A percentile compares a stretch with the other conserved stretches of the same genome.
Evolutionary conservation across 2,329 filamentous ascomycete species (phyloP).

Genomic region (Aschersonia sp.): DNA sequence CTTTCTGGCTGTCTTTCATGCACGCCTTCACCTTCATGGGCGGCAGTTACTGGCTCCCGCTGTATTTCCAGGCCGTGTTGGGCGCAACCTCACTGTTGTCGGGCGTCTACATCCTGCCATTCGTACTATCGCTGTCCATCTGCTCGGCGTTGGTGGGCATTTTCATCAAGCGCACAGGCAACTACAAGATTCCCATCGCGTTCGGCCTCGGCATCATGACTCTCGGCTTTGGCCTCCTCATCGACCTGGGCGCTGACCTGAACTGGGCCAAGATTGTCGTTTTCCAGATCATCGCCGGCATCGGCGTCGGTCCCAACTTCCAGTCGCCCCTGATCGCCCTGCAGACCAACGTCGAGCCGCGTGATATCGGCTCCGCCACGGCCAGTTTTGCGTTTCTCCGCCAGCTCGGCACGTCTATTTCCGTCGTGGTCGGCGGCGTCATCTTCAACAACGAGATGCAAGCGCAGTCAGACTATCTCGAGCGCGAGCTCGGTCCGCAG

Average conservation of each 20-base stretch:
- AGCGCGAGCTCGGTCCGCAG: constrained; percentile 31
- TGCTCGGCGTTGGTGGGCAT: constrained; percentile 42
- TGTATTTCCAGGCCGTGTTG: constrained; percentile 72
- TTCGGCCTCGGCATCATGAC: constrained; percentile 42
- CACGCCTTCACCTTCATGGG: constrained; percentile 70
- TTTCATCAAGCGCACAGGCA: constrained; percentile 48
- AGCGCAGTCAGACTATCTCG: constrained; percentile 32
- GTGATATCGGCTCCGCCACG: constrained; percentile 54
- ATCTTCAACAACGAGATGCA: constrained; percentile 66
- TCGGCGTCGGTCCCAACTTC: constrained; percentile 55
- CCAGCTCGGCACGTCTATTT: constrained; percentile 52
- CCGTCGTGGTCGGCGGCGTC: constrained; percentile 61
- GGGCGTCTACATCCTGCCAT: constrained; percentile 61
- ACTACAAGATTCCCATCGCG: constrained; percentile 47
- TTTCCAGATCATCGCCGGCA: constrained; percentile 47
- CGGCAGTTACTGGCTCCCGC: constrained; percentile 63
- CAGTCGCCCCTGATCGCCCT: constrained; percentile 54
- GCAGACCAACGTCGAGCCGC: constrained; percentile 44
- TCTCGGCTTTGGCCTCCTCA: constrained; percentile 49
- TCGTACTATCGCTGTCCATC: constrained; percentile 51
- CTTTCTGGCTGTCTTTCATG: constrained; percentile 51
- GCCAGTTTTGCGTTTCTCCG: constrained; percentile 53
- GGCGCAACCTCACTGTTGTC: constrained; percentile 54
- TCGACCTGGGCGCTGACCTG: constrained; percentile 41
- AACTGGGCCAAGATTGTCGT: constrained; percentile 42